Evolutionary conservation across 176 grass and related monocot genomes (phyloP), one percentile per base, ranked within the genome.

Genomic region (Ensete ventricosum): DNA sequence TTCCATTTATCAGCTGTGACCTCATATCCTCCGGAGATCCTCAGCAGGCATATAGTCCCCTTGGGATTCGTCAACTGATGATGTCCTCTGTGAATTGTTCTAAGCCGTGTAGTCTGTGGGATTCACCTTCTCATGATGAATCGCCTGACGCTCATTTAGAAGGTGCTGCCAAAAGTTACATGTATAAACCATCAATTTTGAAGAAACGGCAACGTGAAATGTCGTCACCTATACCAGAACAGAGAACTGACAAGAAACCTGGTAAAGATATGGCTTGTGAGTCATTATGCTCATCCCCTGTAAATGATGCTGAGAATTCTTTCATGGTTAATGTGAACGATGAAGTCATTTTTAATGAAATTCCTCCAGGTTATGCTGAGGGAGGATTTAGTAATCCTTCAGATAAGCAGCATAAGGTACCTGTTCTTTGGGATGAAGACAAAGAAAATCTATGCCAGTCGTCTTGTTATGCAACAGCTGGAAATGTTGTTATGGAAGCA

Each of bases 1-100:
- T 91, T 71, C 90, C 94, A 73, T 99, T 99, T 82, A 88, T 99
- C 82, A 91, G 90, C 80, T 99, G 95, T 0, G 95, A 99, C 78
- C 86, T 99, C 69, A 76, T 92, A 75, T 88, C 86, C 68, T 88
- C 94, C 77, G 77, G 82, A 59, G 90, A 96, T 82, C 78, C 85
- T 26, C 78, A 80, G 55, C 88, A 88, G 78, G 90, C 90, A 77
- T 99, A 84, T 72, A 99, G 95, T 54, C 95, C 95, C 59, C 86
- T 98, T 78, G 95, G 95, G 49, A 94, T 99, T 69, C 82, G 95
- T 34, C 90, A 99, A 76, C 82, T 89, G 52, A 90, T 97, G 88
- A 75, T 80, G 54, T 89, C 95, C 70, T 87, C 90, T 12, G 84
- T 88, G 81, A 88, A 82, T 76, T 82, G 81, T 77, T 81, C 88